Evolutionary conservation across 805 yeast species (phyloP).

Genomic region (Cyberlindnera samutprakarnensis): DNA sequence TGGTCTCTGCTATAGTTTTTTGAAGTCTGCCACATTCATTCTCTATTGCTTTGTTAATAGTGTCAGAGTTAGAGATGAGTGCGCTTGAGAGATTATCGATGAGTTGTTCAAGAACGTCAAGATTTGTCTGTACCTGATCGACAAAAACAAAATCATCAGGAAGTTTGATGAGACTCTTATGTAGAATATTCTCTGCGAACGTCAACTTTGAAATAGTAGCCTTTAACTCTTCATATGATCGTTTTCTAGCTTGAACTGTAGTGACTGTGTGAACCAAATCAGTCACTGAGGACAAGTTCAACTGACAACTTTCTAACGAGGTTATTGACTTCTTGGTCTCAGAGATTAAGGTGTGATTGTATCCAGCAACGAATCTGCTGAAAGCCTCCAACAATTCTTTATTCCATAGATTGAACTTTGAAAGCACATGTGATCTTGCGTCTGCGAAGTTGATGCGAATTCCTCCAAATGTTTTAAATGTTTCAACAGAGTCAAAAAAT

Average conservation of each 20-base stretch:
- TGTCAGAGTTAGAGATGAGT: slow-evolving; percentile 35
- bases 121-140: slow-evolving; percentile 55
- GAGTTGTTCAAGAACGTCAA: slow-evolving; percentile 33
- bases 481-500: slow-evolving; percentile 44
- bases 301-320: slow-evolving; percentile 28
- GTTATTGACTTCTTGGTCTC: slow-evolving; percentile 28
- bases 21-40: slow-evolving; percentile 32
- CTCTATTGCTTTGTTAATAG: slow-evolving; percentile 33
- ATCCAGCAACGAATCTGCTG: slow-evolving; percentile 28
- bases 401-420: slow-evolving; percentile 57
- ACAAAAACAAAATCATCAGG: slow-evolving; percentile 48
- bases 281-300: slow-evolving; percentile 31
- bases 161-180: slow-evolving; percentile 38
- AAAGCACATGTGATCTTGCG: slow-evolving; percentile 43
- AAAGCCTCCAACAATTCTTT: slow-evolving; percentile 34
- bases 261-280: slow-evolving; percentile 32
- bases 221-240: background rate
- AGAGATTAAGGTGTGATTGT: slow-evolving; percentile 24
- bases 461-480: slow-evolving; percentile 33
- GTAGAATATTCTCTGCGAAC: slow-evolving; percentile 30
- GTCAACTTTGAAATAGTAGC: slow-evolving; percentile 7
- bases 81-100: slow-evolving; percentile 26
- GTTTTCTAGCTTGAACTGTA: slow-evolving; percentile 27
- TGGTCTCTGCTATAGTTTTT: slow-evolving; percentile 24
- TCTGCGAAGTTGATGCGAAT: slow-evolving; percentile 38